A percentile compares a stretch with the other conserved stretches of the same genome.
Conservation (phyloP, 2,329 filamentous ascomycete species). For the Pseudocercospora crystallina region DNA sequence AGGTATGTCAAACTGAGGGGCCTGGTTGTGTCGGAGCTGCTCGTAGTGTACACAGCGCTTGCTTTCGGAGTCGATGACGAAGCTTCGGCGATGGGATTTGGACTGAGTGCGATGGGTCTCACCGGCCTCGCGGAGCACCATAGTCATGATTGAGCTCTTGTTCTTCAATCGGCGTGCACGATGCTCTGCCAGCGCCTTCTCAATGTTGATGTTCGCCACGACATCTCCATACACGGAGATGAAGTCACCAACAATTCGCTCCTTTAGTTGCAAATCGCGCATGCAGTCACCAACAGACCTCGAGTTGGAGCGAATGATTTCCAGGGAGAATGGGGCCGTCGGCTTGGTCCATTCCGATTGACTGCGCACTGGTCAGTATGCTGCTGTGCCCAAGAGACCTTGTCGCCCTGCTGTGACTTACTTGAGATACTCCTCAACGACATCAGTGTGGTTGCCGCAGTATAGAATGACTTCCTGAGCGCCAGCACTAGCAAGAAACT, state of each 20-base stretch:
- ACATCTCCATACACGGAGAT: constrained; percentile 90
- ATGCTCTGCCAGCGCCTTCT: constrained; percentile 73
- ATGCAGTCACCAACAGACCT: constrained; percentile 90
- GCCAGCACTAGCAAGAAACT: constrained; percentile 91
- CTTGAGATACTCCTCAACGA: constrained; percentile 83
- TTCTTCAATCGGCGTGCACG: constrained; percentile 76
- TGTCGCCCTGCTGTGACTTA: constrained; percentile 32
- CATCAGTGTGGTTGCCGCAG: constrained; percentile 80
- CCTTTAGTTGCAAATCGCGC: constrained; percentile 84
- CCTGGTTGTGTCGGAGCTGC: constrained; percentile 72
- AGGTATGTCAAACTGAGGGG: constrained; percentile 66
- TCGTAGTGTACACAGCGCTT: constrained; percentile 91
- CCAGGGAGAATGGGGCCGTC: constrained; percentile 79
- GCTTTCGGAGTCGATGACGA: constrained; percentile 78
- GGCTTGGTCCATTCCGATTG: constrained; percentile 69
- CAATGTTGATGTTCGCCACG: constrained; percentile 85
- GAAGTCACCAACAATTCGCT: constrained; percentile 85
- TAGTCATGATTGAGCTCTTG: constrained; percentile 97
- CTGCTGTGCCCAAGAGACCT: background rate
- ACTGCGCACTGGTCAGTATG: constrained; percentile 10
- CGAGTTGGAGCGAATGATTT: constrained; percentile 84
- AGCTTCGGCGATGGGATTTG: constrained; percentile 73
- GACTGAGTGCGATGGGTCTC: constrained; percentile 73
- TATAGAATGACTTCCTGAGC: constrained; percentile 95
- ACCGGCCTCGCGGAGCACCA: constrained; percentile 80